Evolutionary conservation across 768 basidiomycete genomes (phyloP).

Genomic region (Tephrocybe rancida): DNA sequence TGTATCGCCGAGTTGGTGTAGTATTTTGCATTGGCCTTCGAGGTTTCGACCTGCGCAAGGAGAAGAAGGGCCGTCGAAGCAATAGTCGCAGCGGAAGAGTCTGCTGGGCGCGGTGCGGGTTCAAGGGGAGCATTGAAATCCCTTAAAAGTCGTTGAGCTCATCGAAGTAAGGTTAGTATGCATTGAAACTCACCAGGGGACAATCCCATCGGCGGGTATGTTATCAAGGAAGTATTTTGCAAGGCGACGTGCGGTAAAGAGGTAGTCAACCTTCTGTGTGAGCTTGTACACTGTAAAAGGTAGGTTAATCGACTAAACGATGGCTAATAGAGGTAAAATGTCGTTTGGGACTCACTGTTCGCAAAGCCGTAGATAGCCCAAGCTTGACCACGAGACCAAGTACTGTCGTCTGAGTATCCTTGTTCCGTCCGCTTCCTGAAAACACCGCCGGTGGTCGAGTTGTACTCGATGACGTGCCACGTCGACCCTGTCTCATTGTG

Average conservation of each 20-base stretch:
- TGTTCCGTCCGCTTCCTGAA: conserved; percentile 60
- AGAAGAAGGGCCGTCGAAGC: conserved; percentile 62
- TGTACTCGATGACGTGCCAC: conserved; percentile 72
- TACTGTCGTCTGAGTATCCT: conserved; percentile 66
- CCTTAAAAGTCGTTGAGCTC: conserved; percentile 35
- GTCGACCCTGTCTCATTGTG: conserved; percentile 39
- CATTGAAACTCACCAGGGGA: conserved; percentile 56
- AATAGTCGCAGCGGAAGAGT: conserved; percentile 72
- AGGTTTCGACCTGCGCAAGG: conserved; percentile 48
- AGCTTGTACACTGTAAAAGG: conserved; percentile 55
- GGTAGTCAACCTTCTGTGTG: conserved; percentile 51
- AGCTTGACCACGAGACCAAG: conserved; percentile 75
- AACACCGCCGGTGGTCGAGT: conserved; percentile 66
- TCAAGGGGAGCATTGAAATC: conserved; percentile 70
- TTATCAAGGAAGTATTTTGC: conserved; percentile 62
- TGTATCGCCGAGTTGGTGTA: conserved; percentile 55
- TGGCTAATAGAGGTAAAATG: neutral
- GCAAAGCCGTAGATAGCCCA: conserved; percentile 76
- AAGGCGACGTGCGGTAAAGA: conserved; percentile 59
- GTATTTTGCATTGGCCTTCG: conserved; percentile 28
- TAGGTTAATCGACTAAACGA: neutral
- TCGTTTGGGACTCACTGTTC: conserved; percentile 51
- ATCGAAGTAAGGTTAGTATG: neutral
- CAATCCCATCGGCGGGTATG: conserved; percentile 60
- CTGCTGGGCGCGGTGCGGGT: conserved; percentile 59